A percentile compares a stretch with the other conserved stretches of the same genome.
Conservation (phyloP, 179 eudicot species). For the Beta macrorhiza region DNA sequence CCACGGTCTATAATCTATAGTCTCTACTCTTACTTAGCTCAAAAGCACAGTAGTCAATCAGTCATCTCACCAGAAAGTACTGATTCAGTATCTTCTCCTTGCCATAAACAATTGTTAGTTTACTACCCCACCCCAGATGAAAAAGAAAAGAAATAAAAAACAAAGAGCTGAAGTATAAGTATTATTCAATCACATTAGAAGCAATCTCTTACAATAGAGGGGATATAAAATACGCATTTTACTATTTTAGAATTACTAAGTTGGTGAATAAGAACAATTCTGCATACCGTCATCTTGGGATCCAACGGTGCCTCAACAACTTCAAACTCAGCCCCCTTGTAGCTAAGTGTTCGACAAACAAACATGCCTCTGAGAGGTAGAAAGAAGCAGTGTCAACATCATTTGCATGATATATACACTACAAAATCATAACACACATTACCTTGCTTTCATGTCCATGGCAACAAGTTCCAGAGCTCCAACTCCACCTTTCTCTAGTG, state of each 20-base stretch:
- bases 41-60: too few species aligned
- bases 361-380: constrained; percentile 80
- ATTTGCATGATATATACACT: constrained; percentile 12
- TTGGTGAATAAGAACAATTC: neutral
- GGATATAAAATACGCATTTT: neutral
- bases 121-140: neutral
- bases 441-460: constrained; percentile 99
- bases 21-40: too few species aligned
- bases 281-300: constrained; percentile 73
- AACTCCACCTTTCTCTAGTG: constrained; percentile 96
- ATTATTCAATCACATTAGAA: neutral
- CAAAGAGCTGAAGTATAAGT: neutral
- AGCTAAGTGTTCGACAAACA: constrained; percentile 96
- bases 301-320: constrained; percentile 90
- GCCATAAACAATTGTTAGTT: neutral
- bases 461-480: constrained; percentile 99
- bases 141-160: neutral
- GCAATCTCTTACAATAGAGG: neutral
- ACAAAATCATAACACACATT: constrained; percentile 7
- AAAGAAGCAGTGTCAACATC: constrained; percentile 10
- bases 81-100: neutral
- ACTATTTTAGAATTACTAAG: neutral
- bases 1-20: neutral
- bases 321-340: constrained; percentile 92
- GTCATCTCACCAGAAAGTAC: too few species aligned